Base-by-base conservation (phyloP, 2,329 filamentous ascomycete genomes). In the Colletotrichum gloeosporioides region DNA sequence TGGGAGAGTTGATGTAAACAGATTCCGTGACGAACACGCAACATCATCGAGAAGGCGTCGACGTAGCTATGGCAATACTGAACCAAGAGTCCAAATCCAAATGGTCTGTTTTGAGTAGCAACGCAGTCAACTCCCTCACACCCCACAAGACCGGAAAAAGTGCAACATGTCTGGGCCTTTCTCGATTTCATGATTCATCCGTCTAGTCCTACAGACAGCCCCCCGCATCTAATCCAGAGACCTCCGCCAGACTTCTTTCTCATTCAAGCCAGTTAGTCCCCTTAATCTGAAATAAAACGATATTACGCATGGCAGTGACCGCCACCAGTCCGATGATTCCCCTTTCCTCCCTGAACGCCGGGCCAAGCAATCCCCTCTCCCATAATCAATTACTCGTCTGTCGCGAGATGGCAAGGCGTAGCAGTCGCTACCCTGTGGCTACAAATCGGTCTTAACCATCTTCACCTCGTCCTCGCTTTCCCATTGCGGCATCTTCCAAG, bases 341-440 rank as follows among this genome's bases (percentile, higher is more conserved):
- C 53, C 62, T 15, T 55, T 22, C 39, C 25, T 10, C 31, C 74
- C 59, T 31, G n/a, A 76, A 76, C 74, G 74, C 74, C 74, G 61
- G 71, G 74, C 74, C 70, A 69, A 74, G 34, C 7, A 32, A 64
- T 61, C 18, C 39, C 9, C 55, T 59, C 16, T 25, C 62, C 3
- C n/a, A 53, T n/a, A 62, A 49, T 25, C 22, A 55, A 59, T n/a
- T 15, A 34, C 9, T 25, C 39, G 10, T 53, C 16, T 44, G 29
- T 29, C 15, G 25, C 34, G 25, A 25, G 62, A 39, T 27, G 22
- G 10, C 22, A 65, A 15, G 22, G 22, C n/a, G 44, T 0, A 53
- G 44, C 10, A 2, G 44, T 53, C 2, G n/a, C n/a, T 53, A 12
- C 44, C n/a, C n/a, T 4, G 12, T 6, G 44, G 44, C 44, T 53